phyloP scores from a whole-genome alignment of 306 rosid species.

The Dryas alaskensis region DNA sequence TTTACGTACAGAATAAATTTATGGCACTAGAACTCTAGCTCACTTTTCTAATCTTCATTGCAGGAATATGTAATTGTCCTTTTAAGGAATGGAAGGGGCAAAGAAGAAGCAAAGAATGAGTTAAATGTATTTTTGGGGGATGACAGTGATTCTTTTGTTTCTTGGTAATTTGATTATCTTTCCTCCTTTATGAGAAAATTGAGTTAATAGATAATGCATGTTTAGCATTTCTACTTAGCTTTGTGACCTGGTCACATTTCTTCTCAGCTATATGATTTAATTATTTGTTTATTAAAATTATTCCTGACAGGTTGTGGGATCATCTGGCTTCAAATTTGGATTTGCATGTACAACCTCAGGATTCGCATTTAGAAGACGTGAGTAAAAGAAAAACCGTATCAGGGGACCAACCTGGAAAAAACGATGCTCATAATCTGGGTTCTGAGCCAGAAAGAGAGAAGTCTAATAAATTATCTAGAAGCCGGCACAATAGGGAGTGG shows the following conservation, averaged over 20 bases:
- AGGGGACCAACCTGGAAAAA: slow-evolving; percentile 38
- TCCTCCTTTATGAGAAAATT: slow-evolving; percentile 15
- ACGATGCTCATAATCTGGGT: slow-evolving; percentile 36
- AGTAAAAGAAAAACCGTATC: slow-evolving; percentile 40
- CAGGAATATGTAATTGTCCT: slow-evolving; percentile 96
- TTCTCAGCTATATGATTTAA: background rate
- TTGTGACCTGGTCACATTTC: background rate
- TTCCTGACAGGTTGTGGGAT: slow-evolving; percentile 87
- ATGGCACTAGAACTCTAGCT: slow-evolving; percentile 13
- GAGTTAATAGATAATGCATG: slow-evolving; percentile 7
- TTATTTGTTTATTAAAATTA: slow-evolving; percentile 9
- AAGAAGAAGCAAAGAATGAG: slow-evolving; percentile 79
- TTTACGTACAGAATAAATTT: background rate
- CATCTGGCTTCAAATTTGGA: slow-evolving; percentile 63
- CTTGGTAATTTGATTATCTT: slow-evolving; percentile 60
- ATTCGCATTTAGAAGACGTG: slow-evolving; percentile 42
- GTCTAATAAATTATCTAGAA: slow-evolving; percentile 44
- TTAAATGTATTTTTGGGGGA: slow-evolving; percentile 84
- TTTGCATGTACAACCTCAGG: slow-evolving; percentile 53
- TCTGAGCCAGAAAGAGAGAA: slow-evolving; percentile 59
- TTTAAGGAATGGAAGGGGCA: slow-evolving; percentile 82
- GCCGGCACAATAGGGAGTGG: slow-evolving; percentile 79
- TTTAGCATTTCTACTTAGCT: background rate
- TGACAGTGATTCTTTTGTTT: slow-evolving; percentile 79
- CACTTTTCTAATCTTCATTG: slow-evolving; percentile 22